These are phyloP conservation scores for Vitis hybrid DNA, from an alignment of 177 flowering plant genomes.

Conservation along the genomic window DNA sequence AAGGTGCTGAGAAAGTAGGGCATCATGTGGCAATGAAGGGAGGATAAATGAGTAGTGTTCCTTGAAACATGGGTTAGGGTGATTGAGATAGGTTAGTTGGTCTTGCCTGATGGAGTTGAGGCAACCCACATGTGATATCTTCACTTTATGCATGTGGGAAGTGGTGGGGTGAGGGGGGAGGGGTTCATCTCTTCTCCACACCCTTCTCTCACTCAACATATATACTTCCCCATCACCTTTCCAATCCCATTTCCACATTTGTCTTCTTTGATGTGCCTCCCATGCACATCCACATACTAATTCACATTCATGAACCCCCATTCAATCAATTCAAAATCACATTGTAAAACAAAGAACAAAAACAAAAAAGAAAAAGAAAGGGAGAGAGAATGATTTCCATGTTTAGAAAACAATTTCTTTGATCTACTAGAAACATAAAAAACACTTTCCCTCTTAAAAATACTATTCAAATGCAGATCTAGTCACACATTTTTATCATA, in stretches of 20 bases:
- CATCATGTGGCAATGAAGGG: conserved; percentile 16
- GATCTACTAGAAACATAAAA: too few species aligned
- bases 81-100: conserved; percentile 10
- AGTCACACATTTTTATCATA: too few species aligned
- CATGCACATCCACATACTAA: too few species aligned
- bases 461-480: too few species aligned
- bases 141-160: conserved; percentile 7
- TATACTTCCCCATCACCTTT: not conserved
- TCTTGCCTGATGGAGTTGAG: conserved; percentile 11
- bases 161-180: too few species aligned
- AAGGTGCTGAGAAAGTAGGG: not conserved
- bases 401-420: too few species aligned
- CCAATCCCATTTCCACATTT: not conserved
- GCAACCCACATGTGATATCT: conserved; percentile 15
- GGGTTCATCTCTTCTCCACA: not conserved
- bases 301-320: too few species aligned
- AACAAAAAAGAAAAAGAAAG: too few species aligned
- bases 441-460: too few species aligned
- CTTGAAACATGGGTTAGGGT: conserved; percentile 13
- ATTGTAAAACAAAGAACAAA: too few species aligned
- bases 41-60: not conserved
- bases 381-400: too few species aligned
- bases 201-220: not conserved
- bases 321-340: too few species aligned
- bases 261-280: not conserved